Base-by-base conservation (phyloP, 2,329 filamentous ascomycete genomes). In the Sclerotinia borealis region DNA sequence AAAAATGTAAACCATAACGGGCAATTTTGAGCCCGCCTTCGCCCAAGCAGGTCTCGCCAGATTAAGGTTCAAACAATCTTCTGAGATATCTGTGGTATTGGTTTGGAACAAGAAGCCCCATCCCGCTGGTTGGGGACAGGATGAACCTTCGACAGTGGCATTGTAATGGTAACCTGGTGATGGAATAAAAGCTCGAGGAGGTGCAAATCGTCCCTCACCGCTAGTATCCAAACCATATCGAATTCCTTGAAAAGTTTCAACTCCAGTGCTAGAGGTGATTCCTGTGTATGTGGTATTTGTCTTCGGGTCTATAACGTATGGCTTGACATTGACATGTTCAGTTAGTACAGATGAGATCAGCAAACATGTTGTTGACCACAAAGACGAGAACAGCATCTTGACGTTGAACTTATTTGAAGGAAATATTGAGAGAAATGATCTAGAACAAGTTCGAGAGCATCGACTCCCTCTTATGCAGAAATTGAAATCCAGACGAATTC, bases 1-100 rank as follows among this genome's bases (percentile, higher is more conserved):
- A 68, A 81, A 89, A 58, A 90, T 89, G 84, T 85, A 90, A 67
- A 87, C 85, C 22, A 89, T 74, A 1, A 90, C 86, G 0, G 87
- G 86, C 2, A 89, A 75, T 62, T 85, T 85, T 39, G 80, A 79
- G 2, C 77, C 77, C 0, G 81, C 72, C 27, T 76, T 78, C 2
- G 80, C 83, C 10, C 82, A 83, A 0, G 77, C 74, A 0, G 87
- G 86, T 11, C 85, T 79, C 39, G 83, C 78, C 5, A 89, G 79
- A 55, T 79, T 80, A 61, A 88, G 74, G 3, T 80, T 86, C 55
- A 89, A 74, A 68, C 86, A 89, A 72, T 89, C 85, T 71, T 90
- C 86, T 1, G 76, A 78, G 37, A 77, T 68, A 3, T 74, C 65
- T 4, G 76, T 78, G 13, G 78, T 73, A 31, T 76, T 76, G 3